Base-by-base conservation (phyloP, 2,329 filamentous ascomycete species). In the Basipetospora sp. region DNA sequence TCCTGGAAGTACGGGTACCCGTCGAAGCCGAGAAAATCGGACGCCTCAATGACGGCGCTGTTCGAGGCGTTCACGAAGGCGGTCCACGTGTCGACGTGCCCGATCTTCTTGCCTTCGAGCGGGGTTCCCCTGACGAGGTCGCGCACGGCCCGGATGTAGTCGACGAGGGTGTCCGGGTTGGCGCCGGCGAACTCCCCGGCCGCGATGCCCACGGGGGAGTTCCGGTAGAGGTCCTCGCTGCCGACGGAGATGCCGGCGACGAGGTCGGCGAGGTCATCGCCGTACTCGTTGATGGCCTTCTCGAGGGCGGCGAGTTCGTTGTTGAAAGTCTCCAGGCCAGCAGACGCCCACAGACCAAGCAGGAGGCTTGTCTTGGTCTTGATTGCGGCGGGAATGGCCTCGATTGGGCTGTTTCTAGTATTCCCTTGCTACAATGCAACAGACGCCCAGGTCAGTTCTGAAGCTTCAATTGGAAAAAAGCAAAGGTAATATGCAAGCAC, bases 81-180 rank as follows among this genome's bases (percentile, higher is more conserved):
- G 26, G 78, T 85, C 84, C 84, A 93, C 36, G 86, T 92, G 54
- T 93, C 86, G 53, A 93, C 85, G 58, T 93, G 86, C 37, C 85
- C 85, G 42, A 93, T 64, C 14, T 72, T 64, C 32, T 64, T 68
- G 17, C 59, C 58, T 27, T 67, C 60, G 17, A 81, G 62, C 34
- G 60, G 52, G 11, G 81, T 85, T 42, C 71, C 71, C 19, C 68
- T 52, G 50, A 92, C 71, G 43, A 71, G 64, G 19, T 63, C 56
- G 44, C 76, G 74, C 42, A 82, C 75, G 53, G 80, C 64, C 41
- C 66, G 57, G 63, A 93, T 84, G 60, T 86, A 90, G 41, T 60
- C 56, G 49, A 74, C 68, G 28, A 93, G 62, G 9, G 63, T 64
- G 28, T 64, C 60, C 4, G 84, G 79, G 34, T 67, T 57, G 29